phyloP scores from a whole-genome alignment of 2,329 filamentous ascomycete species.

The Elsinoe perseae region DNA sequence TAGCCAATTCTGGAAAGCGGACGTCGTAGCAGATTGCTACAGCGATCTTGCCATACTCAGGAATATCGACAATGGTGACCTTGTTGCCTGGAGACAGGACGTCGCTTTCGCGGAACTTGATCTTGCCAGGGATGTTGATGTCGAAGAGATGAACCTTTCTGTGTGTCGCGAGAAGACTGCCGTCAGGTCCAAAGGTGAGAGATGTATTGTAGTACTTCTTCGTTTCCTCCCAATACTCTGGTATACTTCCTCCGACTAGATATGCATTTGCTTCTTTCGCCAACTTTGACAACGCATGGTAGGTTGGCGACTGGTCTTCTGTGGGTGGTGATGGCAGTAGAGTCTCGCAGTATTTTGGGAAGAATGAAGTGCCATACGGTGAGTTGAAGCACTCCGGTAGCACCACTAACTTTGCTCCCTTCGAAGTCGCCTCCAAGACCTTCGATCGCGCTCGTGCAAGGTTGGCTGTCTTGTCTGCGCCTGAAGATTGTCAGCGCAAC shows the following conservation, averaged over 20 bases:
- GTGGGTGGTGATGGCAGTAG: slow-evolving; percentile 71
- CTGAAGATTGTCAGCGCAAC: slow-evolving; percentile 15
- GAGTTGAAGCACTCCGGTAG: slow-evolving; percentile 99
- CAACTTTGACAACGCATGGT: slow-evolving; percentile 72
- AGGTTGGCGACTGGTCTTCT: slow-evolving; percentile 66
- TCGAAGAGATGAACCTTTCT: slow-evolving; percentile 96
- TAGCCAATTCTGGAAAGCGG: slow-evolving; percentile 89
- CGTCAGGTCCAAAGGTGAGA: slow-evolving; percentile 70
- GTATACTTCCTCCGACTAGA: slow-evolving; percentile 86
- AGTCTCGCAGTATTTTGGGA: slow-evolving; percentile 84
- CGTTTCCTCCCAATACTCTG: slow-evolving; percentile 60
- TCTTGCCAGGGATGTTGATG: slow-evolving; percentile 93
- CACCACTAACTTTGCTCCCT: slow-evolving; percentile 78
- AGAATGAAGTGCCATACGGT: slow-evolving; percentile 86
- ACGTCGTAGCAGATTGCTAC: slow-evolving; percentile 97
- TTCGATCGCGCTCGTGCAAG: slow-evolving; percentile 72
- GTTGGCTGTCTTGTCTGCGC: slow-evolving; percentile 73
- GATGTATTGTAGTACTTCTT: slow-evolving; percentile 87
- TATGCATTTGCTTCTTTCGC: slow-evolving; percentile 72
- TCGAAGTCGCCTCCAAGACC: slow-evolving; percentile 68
- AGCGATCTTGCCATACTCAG: slow-evolving; percentile 78
- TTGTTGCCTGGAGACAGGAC: slow-evolving; percentile 79
- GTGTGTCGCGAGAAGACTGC: slow-evolving; percentile 75
- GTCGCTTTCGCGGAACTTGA: slow-evolving; percentile 83
- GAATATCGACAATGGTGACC: slow-evolving; percentile 76